phyloP scores from a whole-genome alignment of 73 alveolate species.

The Tetrahymena borealis region DNA sequence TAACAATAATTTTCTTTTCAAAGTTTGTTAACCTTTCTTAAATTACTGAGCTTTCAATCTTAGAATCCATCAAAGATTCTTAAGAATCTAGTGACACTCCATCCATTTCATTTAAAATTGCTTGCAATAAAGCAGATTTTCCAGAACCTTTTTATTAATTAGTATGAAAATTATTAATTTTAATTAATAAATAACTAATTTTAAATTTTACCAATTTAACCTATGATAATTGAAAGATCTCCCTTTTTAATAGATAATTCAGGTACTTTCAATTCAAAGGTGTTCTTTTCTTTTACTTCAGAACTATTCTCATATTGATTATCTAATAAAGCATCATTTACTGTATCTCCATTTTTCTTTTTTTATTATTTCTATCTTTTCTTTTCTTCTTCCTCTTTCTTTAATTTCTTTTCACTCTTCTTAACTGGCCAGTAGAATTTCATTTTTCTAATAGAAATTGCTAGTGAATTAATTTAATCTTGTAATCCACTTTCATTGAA shows the following conservation, averaged over 20 bases:
- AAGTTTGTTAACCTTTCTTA: background rate
- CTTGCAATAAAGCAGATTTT: conserved; percentile 32
- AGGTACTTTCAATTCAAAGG: background rate
- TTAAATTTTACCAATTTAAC: conserved; percentile 13
- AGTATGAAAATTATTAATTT: background rate
- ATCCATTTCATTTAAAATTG: conserved; percentile 39
- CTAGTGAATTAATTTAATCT: background rate
- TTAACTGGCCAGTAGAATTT: conserved; percentile 27
- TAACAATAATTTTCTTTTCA: conserved; percentile 46
- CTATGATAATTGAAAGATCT: conserved; percentile 15
- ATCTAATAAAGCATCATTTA: background rate
- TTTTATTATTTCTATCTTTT: background rate
- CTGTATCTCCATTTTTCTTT: background rate
- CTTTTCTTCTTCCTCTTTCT: background rate
- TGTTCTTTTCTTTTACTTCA: background rate
- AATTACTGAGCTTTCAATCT: background rate
- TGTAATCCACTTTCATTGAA: background rate
- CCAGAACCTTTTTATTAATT: conserved; percentile 12
- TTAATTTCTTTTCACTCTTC: background rate
- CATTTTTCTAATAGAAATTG: conserved; percentile 11
- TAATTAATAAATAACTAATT: background rate
- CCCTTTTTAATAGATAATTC: conserved; percentile 4
- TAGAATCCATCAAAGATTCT: background rate
- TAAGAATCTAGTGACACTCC: background rate
- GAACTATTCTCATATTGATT: background rate